A percentile compares a stretch with the other conserved stretches of the same genome.
Conservation (phyloP, 306 rosid genomes). For the Acacia melanoxylon region DNA sequence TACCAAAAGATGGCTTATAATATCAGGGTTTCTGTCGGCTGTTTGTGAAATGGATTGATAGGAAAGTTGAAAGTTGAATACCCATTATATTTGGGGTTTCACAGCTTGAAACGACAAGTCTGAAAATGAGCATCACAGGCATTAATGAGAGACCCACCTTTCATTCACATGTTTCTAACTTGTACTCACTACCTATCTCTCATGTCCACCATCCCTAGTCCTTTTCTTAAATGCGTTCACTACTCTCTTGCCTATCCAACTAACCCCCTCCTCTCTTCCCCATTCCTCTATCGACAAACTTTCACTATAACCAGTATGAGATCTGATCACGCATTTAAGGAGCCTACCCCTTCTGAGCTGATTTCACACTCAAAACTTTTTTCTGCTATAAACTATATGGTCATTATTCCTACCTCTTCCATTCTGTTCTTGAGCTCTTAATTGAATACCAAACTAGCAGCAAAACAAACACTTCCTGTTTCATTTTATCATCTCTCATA, state of each 20-base stretch:
- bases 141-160: slow-evolving; percentile 14
- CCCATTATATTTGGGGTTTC: background rate
- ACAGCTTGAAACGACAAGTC: background rate
- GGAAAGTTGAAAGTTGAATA: background rate
- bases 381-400: slow-evolving; percentile 17
- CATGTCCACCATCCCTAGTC: slow-evolving; percentile 3
- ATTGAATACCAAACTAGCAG: slow-evolving; percentile 12
- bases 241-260: slow-evolving; percentile 28
- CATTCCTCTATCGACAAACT: background rate
- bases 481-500: slow-evolving; percentile 9
- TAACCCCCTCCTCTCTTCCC: background rate
- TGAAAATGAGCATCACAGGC: slow-evolving; percentile 3
- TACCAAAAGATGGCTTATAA: background rate
- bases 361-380: background rate
- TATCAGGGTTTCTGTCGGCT: background rate
- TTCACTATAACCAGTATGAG: background rate
- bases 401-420: slow-evolving; percentile 11
- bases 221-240: slow-evolving; percentile 40
- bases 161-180: slow-evolving; percentile 27
- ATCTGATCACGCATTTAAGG: background rate
- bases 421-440: background rate
- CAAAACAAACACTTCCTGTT: background rate
- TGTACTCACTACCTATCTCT: slow-evolving; percentile 26
- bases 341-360: background rate
- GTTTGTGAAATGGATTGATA: background rate